Evolutionary conservation across 257 asterid species (phyloP).

Genomic region (Marsdenia floribunda): DNA sequence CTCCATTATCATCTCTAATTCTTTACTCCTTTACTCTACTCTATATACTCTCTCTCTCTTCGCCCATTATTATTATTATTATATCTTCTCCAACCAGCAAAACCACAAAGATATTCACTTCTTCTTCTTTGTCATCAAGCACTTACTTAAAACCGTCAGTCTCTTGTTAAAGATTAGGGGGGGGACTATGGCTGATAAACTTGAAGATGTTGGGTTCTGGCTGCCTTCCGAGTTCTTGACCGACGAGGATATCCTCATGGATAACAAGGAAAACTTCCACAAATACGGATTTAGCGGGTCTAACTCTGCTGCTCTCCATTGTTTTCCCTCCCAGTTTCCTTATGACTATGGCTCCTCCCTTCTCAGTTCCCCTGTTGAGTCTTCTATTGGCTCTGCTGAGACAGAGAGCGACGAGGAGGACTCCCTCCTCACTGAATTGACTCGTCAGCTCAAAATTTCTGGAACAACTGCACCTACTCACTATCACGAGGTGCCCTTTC

Average conservation of each 20-base stretch:
- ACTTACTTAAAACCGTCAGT: not conserved
- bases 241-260: conserved; percentile 49
- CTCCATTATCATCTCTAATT: conserved; percentile 6
- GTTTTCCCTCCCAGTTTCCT: conserved; percentile 53
- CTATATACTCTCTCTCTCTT: not conserved
- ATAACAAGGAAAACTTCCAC: conserved; percentile 12
- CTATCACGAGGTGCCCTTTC: conserved; percentile 20
- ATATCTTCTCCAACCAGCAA: conserved; percentile 51
- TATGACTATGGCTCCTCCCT: conserved; percentile 19
- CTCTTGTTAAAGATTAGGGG: too few species aligned
- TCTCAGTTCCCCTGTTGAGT: conserved; percentile 22
- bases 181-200: conserved; percentile 32
- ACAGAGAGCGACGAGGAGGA: conserved; percentile 30
- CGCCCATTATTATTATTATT: conserved; percentile 35
- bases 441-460: conserved; percentile 20
- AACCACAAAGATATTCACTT: conserved; percentile 1
- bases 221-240: conserved; percentile 67
- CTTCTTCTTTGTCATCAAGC: not conserved
- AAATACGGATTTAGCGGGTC: not conserved
- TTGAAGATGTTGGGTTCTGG: conserved; percentile 51
- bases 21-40: not conserved
- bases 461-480: not conserved
- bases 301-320: conserved; percentile 16
- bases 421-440: conserved; percentile 20
- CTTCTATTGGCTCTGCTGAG: conserved; percentile 21